phyloP scores from a whole-genome alignment of 345 rosid species.

The Aquilaria yunnanensis region DNA sequence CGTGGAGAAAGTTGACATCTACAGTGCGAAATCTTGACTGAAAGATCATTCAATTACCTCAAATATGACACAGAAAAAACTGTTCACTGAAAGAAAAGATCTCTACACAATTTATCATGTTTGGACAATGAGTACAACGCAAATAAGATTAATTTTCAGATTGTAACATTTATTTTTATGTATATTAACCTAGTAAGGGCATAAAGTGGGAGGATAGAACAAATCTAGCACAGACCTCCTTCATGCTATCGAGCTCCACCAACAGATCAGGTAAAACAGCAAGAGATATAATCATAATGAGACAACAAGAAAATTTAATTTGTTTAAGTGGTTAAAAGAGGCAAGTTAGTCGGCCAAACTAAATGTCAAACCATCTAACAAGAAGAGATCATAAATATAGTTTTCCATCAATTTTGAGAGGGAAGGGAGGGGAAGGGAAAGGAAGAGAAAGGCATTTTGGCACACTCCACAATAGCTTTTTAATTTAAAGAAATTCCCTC shows the following conservation, averaged over 20 bases:
- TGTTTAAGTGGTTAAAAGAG: neutral
- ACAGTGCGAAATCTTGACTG: no score
- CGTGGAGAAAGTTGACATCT: no score
- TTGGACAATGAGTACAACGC: no score
- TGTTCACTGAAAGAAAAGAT: neutral
- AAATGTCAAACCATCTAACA: no score
- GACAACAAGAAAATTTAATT: slow-evolving; percentile 7
- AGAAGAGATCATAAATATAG: no score
- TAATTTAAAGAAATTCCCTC: no score
- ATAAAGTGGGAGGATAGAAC: neutral
- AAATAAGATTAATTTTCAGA: neutral
- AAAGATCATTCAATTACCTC: neutral
- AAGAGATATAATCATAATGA: slow-evolving; percentile 63
- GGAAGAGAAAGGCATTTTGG: no score
- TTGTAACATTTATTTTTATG: neutral
- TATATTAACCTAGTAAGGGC: neutral
- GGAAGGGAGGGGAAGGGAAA: no score
- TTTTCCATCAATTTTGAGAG: no score
- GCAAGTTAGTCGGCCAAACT: no score
- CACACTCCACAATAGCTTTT: no score
- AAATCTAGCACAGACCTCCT: slow-evolving; percentile 49
- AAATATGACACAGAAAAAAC: neutral
- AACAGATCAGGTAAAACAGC: slow-evolving; percentile 90
- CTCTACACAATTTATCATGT: no score
- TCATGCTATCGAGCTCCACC: slow-evolving; percentile 79